Evolutionary conservation across 192 early-diverging fungal genomes (phyloP), one percentile per base, ranked within the genome.

Genomic region (Backusella morwellensis): DNA sequence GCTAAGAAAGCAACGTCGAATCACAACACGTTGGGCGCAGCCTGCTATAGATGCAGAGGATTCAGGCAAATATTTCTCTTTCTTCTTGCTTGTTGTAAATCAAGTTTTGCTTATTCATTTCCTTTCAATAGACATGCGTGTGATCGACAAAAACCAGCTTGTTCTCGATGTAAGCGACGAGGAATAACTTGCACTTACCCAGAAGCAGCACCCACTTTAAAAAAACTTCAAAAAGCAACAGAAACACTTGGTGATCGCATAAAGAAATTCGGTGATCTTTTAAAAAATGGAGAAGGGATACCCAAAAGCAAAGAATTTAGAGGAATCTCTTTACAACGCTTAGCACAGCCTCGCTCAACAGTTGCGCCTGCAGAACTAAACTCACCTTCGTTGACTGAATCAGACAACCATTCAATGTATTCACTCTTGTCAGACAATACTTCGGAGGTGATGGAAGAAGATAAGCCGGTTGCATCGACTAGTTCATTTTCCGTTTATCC

Each of bases 151-250:
- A 79, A 76, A 74, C 82, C 82, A 29, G 41, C 72, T 21, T 83
- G 82, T 66, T 74, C 82, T 29, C 82, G 82, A 26, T 83, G 82
- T 72, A 54, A 66, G n/a, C 72, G 78, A 15, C 75, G 82, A 52
- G 82, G 78, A 36, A 78, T 80, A 15, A 66, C 38, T 19, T 83
- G 82, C 41, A 80, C 71, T 66, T 83, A 83, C 71, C 82, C 82
- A 47, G 82, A 83, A 68, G 82, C 82, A n/a, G 82, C 82, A 44
- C 82, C 82, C 9, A 83, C 82, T 0, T 63, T 83, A 14, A 83
- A 83, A 44, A 83, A 83, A 66, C 78, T 83, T 4, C 82, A 83
- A 66, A 83, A 83, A 42, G 82, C 82, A 50, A 83, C 82, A 15
- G 82, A 83, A 34, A 83, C 82, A 17, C 69, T 83, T 5, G 82